Base-by-base conservation (phyloP, 1,284 basidiomycete genomes). In the Cerioporus squamosus region DNA sequence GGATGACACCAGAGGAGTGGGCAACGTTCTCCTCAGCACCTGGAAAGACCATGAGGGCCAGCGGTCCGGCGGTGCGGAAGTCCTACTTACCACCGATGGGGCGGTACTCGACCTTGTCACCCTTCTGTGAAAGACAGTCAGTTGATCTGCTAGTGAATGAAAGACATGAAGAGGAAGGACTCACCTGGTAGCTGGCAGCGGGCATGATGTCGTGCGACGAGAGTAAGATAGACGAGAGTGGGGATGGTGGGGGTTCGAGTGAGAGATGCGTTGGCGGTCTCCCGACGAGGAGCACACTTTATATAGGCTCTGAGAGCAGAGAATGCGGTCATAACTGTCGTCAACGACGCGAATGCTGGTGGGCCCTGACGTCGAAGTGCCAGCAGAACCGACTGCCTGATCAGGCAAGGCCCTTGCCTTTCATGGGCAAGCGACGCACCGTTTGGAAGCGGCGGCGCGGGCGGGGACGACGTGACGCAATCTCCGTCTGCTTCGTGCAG, bases 61-160 rank as follows among this genome's bases (percentile, higher is more conserved):
- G 15, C 4, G 23, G 33, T 17, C 12, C 12, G 26, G 9, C 38
- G 4, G 22, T 31, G n/a, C 18, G 20, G 9, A 24, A 0, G n/a
- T 14, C 18, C 2, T 36, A 54, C 61, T 24, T 45, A 68, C 70
- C 68, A 20, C 79, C 79, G 29, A 80, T 73, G 43, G 77, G 76
- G 55, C 75, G 72, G 60, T 80, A 81, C 60, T 79, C 75, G 60
- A 80, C 76, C 57, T 69, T 73, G 59, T 80, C 76, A 49, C 78
- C 78, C 61, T 68, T 62, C 78, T 78, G 50, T 39, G 12, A 10
- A 42, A 2, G 44, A 47, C 8, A n/a, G 18, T 29, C 18, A 42
- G 36, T 1, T 20, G 2, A 5, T 20, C 5, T 20, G 38, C 10
- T 29, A 29, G 3, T 29, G 5, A n/a, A n/a, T 29, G 26, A 29